Percentiles rank a stretch among this genome's conserved stretches.
Conservation (phyloP, 768 basidiomycete genomes). For the Leccinum fibrillosum region DNA sequence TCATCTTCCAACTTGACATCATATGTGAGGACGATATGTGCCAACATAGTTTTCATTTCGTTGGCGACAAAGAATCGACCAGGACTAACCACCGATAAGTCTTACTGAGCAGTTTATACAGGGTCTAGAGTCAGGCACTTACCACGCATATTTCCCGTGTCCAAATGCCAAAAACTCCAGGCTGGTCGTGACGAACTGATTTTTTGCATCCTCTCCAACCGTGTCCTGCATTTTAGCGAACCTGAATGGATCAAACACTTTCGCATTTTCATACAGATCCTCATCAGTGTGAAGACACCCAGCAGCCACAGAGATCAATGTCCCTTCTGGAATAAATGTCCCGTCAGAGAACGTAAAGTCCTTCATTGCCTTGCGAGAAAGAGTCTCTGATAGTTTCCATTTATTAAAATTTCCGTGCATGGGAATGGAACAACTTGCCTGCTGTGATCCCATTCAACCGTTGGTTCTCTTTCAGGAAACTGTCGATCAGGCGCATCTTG, state of each 20-base stretch:
- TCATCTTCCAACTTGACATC: constrained; percentile 5
- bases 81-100: background rate
- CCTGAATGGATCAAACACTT: constrained; percentile 45
- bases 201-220: constrained; percentile 29
- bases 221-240: constrained; percentile 37
- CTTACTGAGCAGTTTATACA: background rate
- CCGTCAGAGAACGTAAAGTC: background rate
- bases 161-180: background rate
- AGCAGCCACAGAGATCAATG: background rate
- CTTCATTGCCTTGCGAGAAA: background rate
- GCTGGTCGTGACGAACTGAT: constrained; percentile 2
- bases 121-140: constrained; percentile 5
- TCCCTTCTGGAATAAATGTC: background rate
- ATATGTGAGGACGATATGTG: constrained; percentile 36
- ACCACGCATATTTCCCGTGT: background rate
- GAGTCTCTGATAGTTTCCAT: background rate
- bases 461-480: background rate
- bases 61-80: constrained; percentile 40
- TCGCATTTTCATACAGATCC: constrained; percentile 30
- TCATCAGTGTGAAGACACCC: constrained; percentile 15
- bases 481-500: background rate
- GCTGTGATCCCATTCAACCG: background rate
- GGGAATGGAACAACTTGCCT: background rate
- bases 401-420: background rate
- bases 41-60: constrained; percentile 44